Evolutionary conservation across 345 rosid species (phyloP).

Genomic region (Atalantia buxifolia): DNA sequence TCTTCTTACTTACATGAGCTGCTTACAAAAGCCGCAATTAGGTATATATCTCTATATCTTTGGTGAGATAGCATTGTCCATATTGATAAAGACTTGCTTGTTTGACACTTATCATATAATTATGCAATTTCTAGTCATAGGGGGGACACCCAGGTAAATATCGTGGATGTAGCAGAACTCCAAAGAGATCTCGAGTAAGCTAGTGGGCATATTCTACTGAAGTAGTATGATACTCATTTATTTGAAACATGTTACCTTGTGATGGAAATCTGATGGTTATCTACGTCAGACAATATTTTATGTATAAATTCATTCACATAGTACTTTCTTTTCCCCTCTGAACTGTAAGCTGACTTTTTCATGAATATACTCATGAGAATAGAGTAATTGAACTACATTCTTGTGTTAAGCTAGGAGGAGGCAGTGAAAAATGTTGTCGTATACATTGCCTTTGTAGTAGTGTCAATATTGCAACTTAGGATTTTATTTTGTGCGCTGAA

Average conservation of each 20-base stretch:
- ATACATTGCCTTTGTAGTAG: not conserved
- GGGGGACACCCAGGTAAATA: no score
- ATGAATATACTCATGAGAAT: not conserved
- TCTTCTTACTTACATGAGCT: not conserved
- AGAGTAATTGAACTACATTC: not conserved
- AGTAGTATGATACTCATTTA: no score
- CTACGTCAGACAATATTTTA: no score
- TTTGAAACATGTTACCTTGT: no score
- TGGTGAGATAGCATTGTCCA: no score
- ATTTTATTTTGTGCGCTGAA: not conserved
- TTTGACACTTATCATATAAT: not conserved
- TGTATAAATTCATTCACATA: no score
- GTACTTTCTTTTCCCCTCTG: no score
- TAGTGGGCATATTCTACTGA: no score
- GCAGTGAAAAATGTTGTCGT: not conserved
- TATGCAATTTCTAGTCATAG: not conserved
- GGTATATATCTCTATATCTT: not conserved
- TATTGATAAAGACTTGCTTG: not conserved
- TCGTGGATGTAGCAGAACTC: no score
- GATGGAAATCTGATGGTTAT: no score
- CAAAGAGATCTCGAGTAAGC: no score
- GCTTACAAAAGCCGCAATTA: not conserved
- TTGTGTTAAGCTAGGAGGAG: not conserved
- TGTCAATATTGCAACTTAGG: not conserved
- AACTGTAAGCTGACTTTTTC: no score